Percentiles rank a stretch among this genome's conserved stretches.
These are phyloP conservation scores for Microcos paniculata DNA, from an alignment of 345 rosid species.

Conservation along the genomic window DNA sequence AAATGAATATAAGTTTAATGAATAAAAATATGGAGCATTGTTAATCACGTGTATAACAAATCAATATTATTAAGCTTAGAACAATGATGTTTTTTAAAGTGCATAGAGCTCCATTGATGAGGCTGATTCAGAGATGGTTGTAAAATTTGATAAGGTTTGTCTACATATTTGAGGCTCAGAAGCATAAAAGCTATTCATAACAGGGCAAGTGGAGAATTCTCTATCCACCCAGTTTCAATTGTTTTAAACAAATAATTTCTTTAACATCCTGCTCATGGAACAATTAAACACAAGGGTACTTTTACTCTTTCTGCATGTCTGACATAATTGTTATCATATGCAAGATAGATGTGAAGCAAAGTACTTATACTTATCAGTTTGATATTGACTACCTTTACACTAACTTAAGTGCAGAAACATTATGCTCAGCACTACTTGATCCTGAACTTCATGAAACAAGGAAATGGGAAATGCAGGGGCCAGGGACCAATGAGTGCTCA, in stretches of 20 bases:
- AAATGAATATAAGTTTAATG: too few relatives aligned
- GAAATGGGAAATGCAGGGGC: neutral
- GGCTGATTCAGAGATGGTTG: slow-evolving; percentile 36
- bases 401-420: neutral
- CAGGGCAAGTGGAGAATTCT: neutral
- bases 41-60: too few relatives aligned
- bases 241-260: neutral
- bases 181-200: neutral
- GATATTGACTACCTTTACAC: neutral
- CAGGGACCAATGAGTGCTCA: neutral
- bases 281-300: neutral
- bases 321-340: neutral
- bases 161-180: neutral
- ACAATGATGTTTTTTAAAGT: too few relatives aligned
- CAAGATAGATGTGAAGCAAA: neutral
- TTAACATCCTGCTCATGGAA: neutral
- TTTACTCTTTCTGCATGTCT: neutral
- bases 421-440: neutral
- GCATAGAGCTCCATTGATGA: slow-evolving; percentile 33
- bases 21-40: too few relatives aligned
- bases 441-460: neutral
- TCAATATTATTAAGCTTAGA: too few relatives aligned
- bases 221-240: neutral
- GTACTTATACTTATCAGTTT: neutral
- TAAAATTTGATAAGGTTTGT: slow-evolving; percentile 33